Base-by-base conservation (phyloP, 2,329 filamentous ascomycete species). In the Xylariales sp. region DNA sequence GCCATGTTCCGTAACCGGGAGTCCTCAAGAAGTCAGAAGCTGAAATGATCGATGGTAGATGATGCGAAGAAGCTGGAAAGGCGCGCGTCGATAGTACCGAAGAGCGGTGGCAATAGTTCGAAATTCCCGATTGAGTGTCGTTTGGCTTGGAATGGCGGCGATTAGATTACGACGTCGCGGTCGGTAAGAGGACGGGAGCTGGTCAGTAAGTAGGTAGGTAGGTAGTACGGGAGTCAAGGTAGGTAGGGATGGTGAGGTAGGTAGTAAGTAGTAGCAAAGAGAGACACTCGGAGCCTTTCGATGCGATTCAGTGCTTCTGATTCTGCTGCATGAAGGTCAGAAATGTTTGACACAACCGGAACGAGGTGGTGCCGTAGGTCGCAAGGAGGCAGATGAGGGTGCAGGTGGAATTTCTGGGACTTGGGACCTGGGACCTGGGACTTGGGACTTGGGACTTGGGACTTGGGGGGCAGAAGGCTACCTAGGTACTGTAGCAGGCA, bases 1-100 rank as follows among this genome's bases (percentile, higher is more conserved):
- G 86, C 84, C 77, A 91, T 91, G 74, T 79, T 84, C 51, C 52
- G 50, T 56, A 50, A 45, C 43, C 43, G 22, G 14, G 25, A 24
- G 34, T 33, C 8, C 37, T 46, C 38, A 29, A 42, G 39, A 48
- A 27, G 36, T 16, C 18, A 38, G 27, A 21, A 16, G 33, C 24
- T 16, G 3, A 19, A n/a, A 12, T 33, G 10, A n/a, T 27, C 29
- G 9, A 10, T 9, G 9, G 15, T 10, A 14, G 14, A 32, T 9
- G 7, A 27, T 16, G 27, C 25, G 27, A 19, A 21, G 20, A 24
- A 16, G 35, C 10, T n/a, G 28, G 33, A n/a, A 27, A 28, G 22
- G 22, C 21, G 14, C 22, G 28, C 15, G 35, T 38, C 15, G 35
- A 21, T 39, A 39, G 25, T 27, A 27, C 36, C 29, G 36, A 31